phyloP scores from a whole-genome alignment of 495 filamentous ascomycete species.

The Staphylotrichum longicolle region DNA sequence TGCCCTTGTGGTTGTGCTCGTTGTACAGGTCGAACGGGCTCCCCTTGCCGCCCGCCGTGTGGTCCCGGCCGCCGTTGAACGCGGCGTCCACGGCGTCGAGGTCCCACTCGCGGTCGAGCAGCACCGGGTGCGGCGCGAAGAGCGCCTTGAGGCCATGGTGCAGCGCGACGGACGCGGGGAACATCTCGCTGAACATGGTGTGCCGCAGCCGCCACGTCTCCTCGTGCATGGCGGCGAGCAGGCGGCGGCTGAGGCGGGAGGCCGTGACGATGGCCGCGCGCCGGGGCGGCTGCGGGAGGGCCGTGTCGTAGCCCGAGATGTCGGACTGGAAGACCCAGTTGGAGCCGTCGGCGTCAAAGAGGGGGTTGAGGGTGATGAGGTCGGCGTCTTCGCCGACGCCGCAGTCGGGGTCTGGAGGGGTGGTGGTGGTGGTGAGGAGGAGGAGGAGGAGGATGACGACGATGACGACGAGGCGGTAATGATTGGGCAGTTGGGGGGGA shows the following conservation, averaged over 20 bases:
- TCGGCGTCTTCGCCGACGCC: constrained; percentile 91
- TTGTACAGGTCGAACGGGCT: constrained; percentile 73
- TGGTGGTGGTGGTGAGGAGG: constrained; percentile 44
- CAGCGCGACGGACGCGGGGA: constrained; percentile 75
- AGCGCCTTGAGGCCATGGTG: constrained; percentile 96
- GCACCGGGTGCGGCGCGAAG: constrained; percentile 87
- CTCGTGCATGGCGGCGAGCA: constrained; percentile 83
- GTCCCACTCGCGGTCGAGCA: constrained; percentile 79
- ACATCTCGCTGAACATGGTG: constrained; percentile 95
- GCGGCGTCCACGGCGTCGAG: constrained; percentile 68
- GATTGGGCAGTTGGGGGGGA: constrained; percentile 46
- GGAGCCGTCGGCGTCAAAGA: constrained; percentile 84
- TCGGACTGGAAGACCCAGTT: constrained; percentile 85
- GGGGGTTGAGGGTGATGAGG: constrained; percentile 89
- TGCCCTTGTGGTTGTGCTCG: constrained; percentile 86
- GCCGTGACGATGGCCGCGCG: constrained; percentile 83
- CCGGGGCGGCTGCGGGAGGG: constrained; percentile 65
- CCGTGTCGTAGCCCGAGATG: constrained; percentile 77
- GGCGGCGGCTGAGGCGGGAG: constrained; percentile 72
- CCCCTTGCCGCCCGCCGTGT: constrained; percentile 63
- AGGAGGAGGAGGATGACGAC: constrained; percentile 36
- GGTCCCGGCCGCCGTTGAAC: constrained; percentile 83
- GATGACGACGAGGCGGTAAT: too few relatives aligned
- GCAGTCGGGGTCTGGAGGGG: constrained; percentile 47
- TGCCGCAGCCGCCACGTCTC: constrained; percentile 76